phyloP scores from a whole-genome alignment of 2,329 filamentous ascomycete genomes.

The Fusarium sp. region DNA sequence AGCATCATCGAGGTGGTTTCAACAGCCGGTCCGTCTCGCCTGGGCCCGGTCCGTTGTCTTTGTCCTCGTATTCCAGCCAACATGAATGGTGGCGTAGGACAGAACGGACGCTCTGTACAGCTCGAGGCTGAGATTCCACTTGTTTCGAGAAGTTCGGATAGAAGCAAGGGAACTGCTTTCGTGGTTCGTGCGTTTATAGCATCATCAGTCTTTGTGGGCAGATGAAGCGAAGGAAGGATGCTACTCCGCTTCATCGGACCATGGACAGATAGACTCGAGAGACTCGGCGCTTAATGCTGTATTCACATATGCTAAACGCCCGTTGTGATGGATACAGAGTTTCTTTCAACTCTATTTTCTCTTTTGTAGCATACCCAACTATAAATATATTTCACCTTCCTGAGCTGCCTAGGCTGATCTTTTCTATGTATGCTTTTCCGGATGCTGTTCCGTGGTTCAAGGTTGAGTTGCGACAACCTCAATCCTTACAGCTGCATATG shows the following conservation, averaged over 20 bases:
- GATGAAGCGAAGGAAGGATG: slow-evolving; percentile 9
- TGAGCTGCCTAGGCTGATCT: neutral
- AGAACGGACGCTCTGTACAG: slow-evolving; percentile 5
- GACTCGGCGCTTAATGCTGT: neutral
- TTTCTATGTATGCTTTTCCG: neutral
- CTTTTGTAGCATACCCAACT: neutral
- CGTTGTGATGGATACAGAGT: neutral
- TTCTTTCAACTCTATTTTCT: neutral
- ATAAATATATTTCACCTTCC: neutral
- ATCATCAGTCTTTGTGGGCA: slow-evolving; percentile 22
- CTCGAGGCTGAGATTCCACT: slow-evolving; percentile 27
- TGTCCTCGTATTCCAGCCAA: slow-evolving; percentile 8
- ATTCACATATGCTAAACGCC: neutral
- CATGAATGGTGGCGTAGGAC: slow-evolving; percentile 4
- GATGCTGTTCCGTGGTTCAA: slow-evolving; percentile 33
- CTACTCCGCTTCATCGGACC: slow-evolving; percentile 28
- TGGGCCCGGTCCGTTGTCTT: slow-evolving; percentile 19
- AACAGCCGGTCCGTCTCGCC: slow-evolving; percentile 26
- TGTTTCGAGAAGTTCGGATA: slow-evolving; percentile 42
- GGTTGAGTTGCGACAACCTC: slow-evolving; percentile 20
- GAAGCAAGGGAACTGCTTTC: slow-evolving; percentile 12
- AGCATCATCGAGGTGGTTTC: slow-evolving; percentile 14
- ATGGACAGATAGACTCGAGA: neutral
- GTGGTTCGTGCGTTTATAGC: slow-evolving; percentile 25
- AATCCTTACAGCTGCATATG: slow-evolving; percentile 14